Evolutionary conservation across 768 basidiomycete species (phyloP).

Genomic region (Suillus hirtellus): DNA sequence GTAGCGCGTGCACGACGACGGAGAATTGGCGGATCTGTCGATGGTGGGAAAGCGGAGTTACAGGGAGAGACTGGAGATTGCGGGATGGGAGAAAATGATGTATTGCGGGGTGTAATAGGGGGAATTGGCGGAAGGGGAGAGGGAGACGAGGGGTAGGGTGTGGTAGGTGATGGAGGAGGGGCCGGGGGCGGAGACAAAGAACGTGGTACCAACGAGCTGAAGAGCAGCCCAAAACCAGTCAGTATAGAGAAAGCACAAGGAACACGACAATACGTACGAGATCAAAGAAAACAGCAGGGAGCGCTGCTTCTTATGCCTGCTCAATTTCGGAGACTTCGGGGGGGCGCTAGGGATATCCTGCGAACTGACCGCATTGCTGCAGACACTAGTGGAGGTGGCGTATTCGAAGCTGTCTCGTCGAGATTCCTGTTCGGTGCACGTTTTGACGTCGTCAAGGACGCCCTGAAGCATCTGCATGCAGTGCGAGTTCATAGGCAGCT

Average conservation of each 20-base stretch:
- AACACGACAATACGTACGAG: constrained; percentile 40
- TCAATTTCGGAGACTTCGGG: constrained; percentile 33
- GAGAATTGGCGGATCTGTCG: constrained; percentile 40
- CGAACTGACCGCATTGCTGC: constrained; percentile 18
- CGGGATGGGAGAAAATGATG: constrained; percentile 19
- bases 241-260: constrained; percentile 11
- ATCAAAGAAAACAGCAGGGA: constrained; percentile 73
- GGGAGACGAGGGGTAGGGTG: constrained; percentile 25
- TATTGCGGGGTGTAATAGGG: constrained; percentile 25
- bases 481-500: constrained; percentile 45
- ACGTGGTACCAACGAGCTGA: constrained; percentile 34
- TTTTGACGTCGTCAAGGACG: constrained; percentile 54
- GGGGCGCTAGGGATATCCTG: constrained; percentile 22
- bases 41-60: constrained; percentile 12
- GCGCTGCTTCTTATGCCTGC: constrained; percentile 67
- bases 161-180: constrained; percentile 22
- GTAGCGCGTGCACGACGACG: constrained; percentile 65
- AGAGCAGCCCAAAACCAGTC: constrained; percentile 6
- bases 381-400: constrained; percentile 24
- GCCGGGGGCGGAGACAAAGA: constrained; percentile 28
- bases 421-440: constrained; percentile 40
- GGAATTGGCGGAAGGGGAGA: constrained; percentile 32
- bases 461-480: constrained; percentile 48
- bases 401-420: constrained; percentile 32
- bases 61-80: constrained; percentile 26